Base-by-base conservation (phyloP, 345 rosid genomes). In the Nasturtium officinale region DNA sequence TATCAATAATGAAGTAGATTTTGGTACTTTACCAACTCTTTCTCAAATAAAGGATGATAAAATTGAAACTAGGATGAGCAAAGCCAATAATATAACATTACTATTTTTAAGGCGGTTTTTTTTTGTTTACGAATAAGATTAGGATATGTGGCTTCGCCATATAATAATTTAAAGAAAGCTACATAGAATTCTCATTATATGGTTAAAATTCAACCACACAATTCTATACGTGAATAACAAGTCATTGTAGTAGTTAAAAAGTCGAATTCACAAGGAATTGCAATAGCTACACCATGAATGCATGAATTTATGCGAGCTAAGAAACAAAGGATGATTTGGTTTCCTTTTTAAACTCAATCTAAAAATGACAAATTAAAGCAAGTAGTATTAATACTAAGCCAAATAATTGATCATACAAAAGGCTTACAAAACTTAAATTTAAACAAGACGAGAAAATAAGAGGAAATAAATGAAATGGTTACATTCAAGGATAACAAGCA, bases 41-140 rank as follows among this genome's bases (percentile, higher is more conserved):
- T 50, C 20, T 58, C 17, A 20, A 42, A 38, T 37, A 57, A 57
- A 66, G 13, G 32, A 48, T 26, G 6, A 51, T 46, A 33, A 55
- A 64, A 10, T 20, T 29, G 45, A 61, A 55, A 62, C 61, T 72
- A 63, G 55, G 20, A 73, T 35, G 13, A 61, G 69, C 66, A 35
- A 35, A 32, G 66, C 65, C 74, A 69, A 57, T 45, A 57, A 13
- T 5, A 43, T 6, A 9, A 43, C 48, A 43, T 43, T 43, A 42
- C 47, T 42, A 43, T 6, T n/a, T 42, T n/a, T 5, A 43, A 43
- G 17, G 48, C 18, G 48, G 48, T 43, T 40, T 38, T 12, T n/a
- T n/a, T 40, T 16, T 40, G 16, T 40, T 40, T 40, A 40, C 16
- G 16, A 40, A 40, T 40, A 40, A 13, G 7, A 40, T 13, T 40